phyloP scores from a whole-genome alignment of 148 eudicot genomes.

The Fagopyrum tataricum region DNA sequence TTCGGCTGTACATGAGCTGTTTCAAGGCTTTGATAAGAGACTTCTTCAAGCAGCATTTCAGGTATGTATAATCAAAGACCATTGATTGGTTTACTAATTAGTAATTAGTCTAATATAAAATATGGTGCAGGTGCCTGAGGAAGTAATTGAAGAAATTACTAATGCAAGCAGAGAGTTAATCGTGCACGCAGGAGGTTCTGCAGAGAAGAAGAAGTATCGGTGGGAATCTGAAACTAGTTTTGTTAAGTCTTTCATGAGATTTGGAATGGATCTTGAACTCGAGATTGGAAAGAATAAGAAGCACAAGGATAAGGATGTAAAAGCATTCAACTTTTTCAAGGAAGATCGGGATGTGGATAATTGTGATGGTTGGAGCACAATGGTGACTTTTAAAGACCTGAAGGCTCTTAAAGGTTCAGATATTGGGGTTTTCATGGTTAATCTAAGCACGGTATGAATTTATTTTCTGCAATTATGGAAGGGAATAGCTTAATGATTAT shows the following conservation, averaged over 20 bases:
- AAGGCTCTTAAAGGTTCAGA: conserved; percentile 40
- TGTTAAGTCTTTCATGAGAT: neutral
- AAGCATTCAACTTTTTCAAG: conserved; percentile 47
- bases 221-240: neutral
- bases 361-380: conserved; percentile 69
- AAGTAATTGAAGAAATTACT: conserved; percentile 46
- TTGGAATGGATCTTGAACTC: neutral
- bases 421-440: conserved; percentile 66
- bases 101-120: neutral
- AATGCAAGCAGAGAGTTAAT: conserved; percentile 31
- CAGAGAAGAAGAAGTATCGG: neutral
- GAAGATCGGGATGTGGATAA: conserved; percentile 57
- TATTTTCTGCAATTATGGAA: neutral
- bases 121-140: conserved; percentile 26
- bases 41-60: conserved; percentile 65
- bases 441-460: conserved; percentile 42
- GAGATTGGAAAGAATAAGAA: conserved; percentile 25
- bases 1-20: conserved; percentile 48
- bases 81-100: neutral
- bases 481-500: neutral
- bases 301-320: conserved; percentile 24
- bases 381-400: conserved; percentile 41
- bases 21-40: conserved; percentile 62
- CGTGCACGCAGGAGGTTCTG: conserved; percentile 35
- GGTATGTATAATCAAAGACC: conserved; percentile 17